Percentiles rank a stretch among this genome's conserved stretches.
These are phyloP conservation scores for Lichtheimia ornata DNA, from an alignment of 371 early-diverging fungal species.

Conservation along the genomic window DNA sequence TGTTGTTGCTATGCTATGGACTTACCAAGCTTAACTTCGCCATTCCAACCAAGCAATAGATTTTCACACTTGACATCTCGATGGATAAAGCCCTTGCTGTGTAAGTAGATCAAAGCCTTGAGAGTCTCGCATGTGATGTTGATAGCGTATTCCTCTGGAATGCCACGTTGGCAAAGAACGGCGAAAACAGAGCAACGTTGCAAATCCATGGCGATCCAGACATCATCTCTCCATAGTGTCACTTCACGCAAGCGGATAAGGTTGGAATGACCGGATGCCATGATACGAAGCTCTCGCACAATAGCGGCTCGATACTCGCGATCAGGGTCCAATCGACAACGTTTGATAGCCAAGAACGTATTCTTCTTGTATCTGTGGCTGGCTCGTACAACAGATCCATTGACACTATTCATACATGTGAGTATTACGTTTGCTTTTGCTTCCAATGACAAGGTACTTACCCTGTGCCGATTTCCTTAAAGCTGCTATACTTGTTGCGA, in stretches of 20 bases:
- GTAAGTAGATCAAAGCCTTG: conserved; percentile 89
- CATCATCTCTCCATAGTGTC: conserved; percentile 45
- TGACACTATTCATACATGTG: conserved; percentile 31
- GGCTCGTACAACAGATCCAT: conserved; percentile 47
- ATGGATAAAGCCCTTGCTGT: conserved; percentile 95
- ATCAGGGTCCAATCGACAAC: conserved; percentile 48
- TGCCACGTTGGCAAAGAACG: conserved; percentile 47
- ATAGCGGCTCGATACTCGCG: conserved; percentile 49
- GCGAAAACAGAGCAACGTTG: conserved; percentile 50
- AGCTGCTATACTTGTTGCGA: conserved; percentile 37
- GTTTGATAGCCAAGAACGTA: conserved; percentile 43
- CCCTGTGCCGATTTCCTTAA: conserved; percentile 55
- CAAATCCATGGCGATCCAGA: conserved; percentile 55
- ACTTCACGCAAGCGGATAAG: conserved; percentile 47
- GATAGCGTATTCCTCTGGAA: conserved; percentile 46
- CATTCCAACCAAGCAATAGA: conserved; percentile 88
- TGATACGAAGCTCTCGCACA: conserved; percentile 46
- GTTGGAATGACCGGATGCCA: conserved; percentile 44
- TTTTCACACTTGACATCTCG: conserved; percentile 97
- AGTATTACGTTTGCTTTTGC: not conserved
- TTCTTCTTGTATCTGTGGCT: conserved; percentile 41
- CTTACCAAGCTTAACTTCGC: conserved; percentile 95
- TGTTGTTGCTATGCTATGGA: conserved; percentile 89
- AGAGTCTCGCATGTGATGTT: conserved; percentile 42
- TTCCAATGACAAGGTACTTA: conserved; percentile 13